Evolutionary conservation across 176 grass and related monocot genomes (phyloP).

Genomic region (Bonia amplexicaulis): DNA sequence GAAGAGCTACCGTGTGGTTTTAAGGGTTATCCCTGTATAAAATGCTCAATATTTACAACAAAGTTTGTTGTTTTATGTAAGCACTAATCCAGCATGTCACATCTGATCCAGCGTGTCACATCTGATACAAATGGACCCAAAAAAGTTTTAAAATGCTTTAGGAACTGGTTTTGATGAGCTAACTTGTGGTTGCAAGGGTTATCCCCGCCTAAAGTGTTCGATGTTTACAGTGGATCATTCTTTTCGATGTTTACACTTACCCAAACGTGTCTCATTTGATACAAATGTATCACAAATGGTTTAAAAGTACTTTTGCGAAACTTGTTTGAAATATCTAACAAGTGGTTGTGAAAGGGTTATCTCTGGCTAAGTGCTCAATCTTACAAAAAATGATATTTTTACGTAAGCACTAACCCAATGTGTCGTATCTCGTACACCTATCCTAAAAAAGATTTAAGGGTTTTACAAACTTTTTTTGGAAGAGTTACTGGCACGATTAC

Average conservation of each 20-base stretch:
- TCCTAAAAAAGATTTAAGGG: not conserved
- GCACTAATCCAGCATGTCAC: not conserved
- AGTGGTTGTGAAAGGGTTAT: too few species aligned
- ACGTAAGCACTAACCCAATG: too few species aligned
- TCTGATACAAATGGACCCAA: not conserved
- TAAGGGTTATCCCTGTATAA: not conserved
- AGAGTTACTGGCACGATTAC: not conserved
- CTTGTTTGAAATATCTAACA: too few species aligned
- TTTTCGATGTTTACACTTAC: too few species aligned
- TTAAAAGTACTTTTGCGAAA: not conserved
- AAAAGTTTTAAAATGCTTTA: not conserved
- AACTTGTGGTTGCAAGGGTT: not conserved
- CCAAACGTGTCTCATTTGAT: not conserved
- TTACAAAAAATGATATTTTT: too few species aligned
- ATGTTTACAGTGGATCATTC: not conserved
- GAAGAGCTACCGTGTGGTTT: too few species aligned
- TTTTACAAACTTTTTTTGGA: not conserved
- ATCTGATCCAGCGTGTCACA: not conserved
- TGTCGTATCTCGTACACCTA: not conserved
- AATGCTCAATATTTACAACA: not conserved
- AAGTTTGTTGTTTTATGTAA: not conserved
- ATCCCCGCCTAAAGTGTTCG: too few species aligned
- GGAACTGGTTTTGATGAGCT: not conserved
- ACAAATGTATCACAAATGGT: not conserved
- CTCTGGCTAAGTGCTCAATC: too few species aligned